Conservation (phyloP, 2,329 filamentous ascomycete genomes). For the Ceratocystis cacaofunesta region DNA sequence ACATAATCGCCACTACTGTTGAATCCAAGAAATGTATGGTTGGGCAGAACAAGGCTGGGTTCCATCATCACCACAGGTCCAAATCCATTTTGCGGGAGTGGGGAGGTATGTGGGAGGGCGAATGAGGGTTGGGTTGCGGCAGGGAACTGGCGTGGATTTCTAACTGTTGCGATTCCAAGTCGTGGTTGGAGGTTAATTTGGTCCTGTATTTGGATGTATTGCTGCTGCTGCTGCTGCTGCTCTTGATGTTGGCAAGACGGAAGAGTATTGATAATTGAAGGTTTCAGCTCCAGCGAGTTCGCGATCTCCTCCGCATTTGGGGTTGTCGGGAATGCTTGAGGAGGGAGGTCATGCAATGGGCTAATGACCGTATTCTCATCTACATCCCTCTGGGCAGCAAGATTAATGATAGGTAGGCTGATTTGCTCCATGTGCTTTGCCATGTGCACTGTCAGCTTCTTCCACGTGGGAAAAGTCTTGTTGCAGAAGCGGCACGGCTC, state of each 20-base stretch:
- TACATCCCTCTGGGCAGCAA: conserved; percentile 38
- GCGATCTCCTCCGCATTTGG: neutral
- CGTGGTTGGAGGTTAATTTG: neutral
- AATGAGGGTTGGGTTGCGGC: neutral
- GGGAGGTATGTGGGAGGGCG: neutral
- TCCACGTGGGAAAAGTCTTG: conserved; percentile 69
- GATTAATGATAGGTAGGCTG: conserved; percentile 59
- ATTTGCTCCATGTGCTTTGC: conserved; percentile 92
- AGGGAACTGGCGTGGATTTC: neutral
- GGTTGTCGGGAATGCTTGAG: conserved; percentile 22
- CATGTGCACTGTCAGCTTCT: conserved; percentile 84
- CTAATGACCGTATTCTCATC: conserved; percentile 51
- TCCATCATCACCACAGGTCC: neutral
- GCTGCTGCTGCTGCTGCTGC: neutral
- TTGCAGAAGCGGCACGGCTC: conserved; percentile 83
- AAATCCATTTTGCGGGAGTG: neutral
- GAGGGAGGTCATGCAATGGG: conserved; percentile 44
- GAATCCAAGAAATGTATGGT: neutral
- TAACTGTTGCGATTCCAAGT: neutral
- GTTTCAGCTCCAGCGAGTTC: conserved; percentile 17
- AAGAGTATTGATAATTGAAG: neutral
- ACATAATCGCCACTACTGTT: neutral
- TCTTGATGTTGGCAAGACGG: neutral
- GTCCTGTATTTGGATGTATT: neutral
- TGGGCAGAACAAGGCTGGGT: neutral